These are phyloP conservation scores for Apiotrichum veenhuisii DNA, from an alignment of 1,284 basidiomycete species.

Conservation along the genomic window DNA sequence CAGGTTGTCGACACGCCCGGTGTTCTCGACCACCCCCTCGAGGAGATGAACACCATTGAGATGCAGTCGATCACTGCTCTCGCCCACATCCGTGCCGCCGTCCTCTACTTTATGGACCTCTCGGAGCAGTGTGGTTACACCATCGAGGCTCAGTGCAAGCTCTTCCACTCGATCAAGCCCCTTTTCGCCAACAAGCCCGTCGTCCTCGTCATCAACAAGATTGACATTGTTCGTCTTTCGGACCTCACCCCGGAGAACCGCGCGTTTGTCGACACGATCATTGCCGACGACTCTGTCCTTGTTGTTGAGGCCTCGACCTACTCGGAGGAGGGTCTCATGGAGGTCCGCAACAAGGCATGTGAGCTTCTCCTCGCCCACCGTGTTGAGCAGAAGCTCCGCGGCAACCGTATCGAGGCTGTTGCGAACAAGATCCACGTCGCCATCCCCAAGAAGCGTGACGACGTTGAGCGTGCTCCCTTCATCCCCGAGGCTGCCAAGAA, in stretches of 20 bases:
- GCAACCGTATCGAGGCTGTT: conserved; percentile 84
- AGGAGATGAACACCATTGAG: conserved; percentile 99
- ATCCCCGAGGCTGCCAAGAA: conserved; percentile 76
- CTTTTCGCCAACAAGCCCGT: conserved; percentile 88
- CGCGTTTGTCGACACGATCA: conserved; percentile 77
- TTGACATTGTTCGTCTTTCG: conserved; percentile 78
- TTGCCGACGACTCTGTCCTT: conserved; percentile 65
- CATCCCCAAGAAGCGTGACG: conserved; percentile 78
- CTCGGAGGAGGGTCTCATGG: conserved; percentile 93
- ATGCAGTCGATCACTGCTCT: conserved; percentile 98
- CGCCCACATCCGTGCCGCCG: conserved; percentile 84
- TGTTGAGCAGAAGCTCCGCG: conserved; percentile 86
- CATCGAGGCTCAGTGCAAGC: conserved; percentile 89
- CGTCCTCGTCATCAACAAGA: conserved; percentile 91
- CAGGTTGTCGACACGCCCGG: conserved; percentile 96
- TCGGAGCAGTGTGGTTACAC: conserved; percentile 95
- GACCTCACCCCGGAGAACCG: conserved; percentile 72
- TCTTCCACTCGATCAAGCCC: conserved; percentile 97
- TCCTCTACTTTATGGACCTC: conserved; percentile 95
- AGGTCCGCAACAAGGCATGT: conserved; percentile 86
- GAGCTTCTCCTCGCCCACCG: conserved; percentile 87
- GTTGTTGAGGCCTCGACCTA: conserved; percentile 82
- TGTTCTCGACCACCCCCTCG: conserved; percentile 79
- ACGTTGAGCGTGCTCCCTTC: conserved; percentile 74
- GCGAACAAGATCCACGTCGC: conserved; percentile 93